Evolutionary conservation across 208 protist genomes (phyloP).

Genomic region (Leishmania amazonensis): DNA sequence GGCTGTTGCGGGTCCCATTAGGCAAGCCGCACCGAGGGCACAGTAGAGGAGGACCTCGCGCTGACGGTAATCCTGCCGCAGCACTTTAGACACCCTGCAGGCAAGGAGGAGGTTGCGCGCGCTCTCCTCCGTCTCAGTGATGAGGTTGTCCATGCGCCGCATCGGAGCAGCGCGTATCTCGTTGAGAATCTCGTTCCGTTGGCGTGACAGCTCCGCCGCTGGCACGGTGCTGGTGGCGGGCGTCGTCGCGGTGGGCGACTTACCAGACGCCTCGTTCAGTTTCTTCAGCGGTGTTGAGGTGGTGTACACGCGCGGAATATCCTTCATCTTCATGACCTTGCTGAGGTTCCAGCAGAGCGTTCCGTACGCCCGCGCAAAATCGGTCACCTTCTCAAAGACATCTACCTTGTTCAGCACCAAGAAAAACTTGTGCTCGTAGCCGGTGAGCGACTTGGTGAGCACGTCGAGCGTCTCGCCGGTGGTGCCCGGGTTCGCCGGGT

Average conservation of each 20-base stretch:
- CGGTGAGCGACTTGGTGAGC: conserved; percentile 82
- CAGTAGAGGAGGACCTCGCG: conserved; percentile 28
- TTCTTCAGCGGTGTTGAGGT: conserved; percentile 58
- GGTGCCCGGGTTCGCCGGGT: conserved; percentile 85
- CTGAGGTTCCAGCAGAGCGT: conserved; percentile 93
- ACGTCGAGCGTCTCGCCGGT: conserved; percentile 93
- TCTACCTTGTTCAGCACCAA: conserved; percentile 92
- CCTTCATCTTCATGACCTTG: conserved; percentile 90
- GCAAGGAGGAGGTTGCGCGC: conserved; percentile 57
- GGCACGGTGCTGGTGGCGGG: conserved; percentile 27
- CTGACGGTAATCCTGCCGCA: conserved; percentile 49
- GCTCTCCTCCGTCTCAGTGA: conserved; percentile 75
- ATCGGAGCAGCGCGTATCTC: conserved; percentile 67
- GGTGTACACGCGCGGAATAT: conserved; percentile 92
- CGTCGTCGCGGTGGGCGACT: not conserved
- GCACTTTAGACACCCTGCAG: conserved; percentile 41
- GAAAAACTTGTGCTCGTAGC: conserved; percentile 90
- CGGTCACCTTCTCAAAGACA: conserved; percentile 77
- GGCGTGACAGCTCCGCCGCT: conserved; percentile 47
- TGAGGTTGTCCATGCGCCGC: conserved; percentile 76
- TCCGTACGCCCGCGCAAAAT: conserved; percentile 91
- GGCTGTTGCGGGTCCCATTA: conserved; percentile 19
- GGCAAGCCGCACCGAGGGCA: conserved; percentile 15
- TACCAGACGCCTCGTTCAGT: not conserved
- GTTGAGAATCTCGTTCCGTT: conserved; percentile 57